A percentile compares a stretch with the other conserved stretches of the same genome.
Conservation (phyloP, 164 flowering plant genomes). For the Sedum album region DNA sequence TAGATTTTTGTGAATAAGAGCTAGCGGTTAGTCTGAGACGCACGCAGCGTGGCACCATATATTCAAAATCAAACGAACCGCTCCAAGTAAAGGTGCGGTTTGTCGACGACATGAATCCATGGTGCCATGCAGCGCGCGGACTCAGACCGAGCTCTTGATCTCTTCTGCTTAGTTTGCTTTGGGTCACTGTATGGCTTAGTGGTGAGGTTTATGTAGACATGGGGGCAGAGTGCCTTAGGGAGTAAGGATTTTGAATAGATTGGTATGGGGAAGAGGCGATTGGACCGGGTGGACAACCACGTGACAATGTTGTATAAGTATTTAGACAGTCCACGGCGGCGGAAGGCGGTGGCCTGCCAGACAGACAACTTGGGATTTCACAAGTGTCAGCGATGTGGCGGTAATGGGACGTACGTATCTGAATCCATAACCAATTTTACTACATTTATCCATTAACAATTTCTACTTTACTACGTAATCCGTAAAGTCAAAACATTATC, state of each 20-base stretch:
- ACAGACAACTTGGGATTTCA: background rate
- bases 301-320: background rate
- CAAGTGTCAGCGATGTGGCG: too few relatives aligned
- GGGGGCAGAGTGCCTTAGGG: too few relatives aligned
- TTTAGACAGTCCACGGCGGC: background rate
- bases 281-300: background rate
- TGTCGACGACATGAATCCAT: background rate
- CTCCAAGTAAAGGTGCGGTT: background rate
- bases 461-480: too few relatives aligned
- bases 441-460: too few relatives aligned
- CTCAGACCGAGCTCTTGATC: background rate
- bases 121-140: slow-evolving; percentile 1
- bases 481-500: too few relatives aligned
- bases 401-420: background rate
- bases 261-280: background rate
- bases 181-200: background rate
- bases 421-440: background rate
- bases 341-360: background rate
- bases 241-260: background rate
- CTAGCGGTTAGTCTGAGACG: background rate
- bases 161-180: background rate
- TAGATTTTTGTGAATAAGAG: background rate
- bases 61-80: background rate
- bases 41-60: slow-evolving; percentile 7
- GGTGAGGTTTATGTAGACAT: background rate